Conservation (phyloP, 257 asterid species). For the Ajuga chamaepitys region DNA sequence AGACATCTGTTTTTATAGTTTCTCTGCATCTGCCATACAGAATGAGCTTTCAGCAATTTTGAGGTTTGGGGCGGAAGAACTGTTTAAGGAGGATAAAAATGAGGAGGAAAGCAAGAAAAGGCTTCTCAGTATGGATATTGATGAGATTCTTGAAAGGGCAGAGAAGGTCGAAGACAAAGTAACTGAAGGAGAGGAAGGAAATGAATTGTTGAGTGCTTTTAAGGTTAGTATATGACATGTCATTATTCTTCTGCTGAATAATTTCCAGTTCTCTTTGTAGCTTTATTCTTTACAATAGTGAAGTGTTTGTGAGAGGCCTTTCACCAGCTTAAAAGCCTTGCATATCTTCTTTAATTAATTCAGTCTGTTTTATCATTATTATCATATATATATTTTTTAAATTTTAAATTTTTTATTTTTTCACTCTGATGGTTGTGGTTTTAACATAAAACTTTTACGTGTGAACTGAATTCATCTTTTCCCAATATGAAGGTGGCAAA, state of each 20-base stretch:
- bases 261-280: not conserved
- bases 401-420: no score
- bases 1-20: not conserved
- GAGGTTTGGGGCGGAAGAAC: constrained; percentile 99
- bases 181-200: constrained; percentile 65
- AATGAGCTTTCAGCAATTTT: constrained; percentile 97
- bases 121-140: constrained; percentile 92
- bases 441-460: no score
- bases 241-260: constrained; percentile 8
- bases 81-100: constrained; percentile 85
- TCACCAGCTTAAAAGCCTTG: not conserved
- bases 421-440: constrained; percentile 8
- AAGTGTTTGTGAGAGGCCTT: not conserved
- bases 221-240: constrained; percentile 64
- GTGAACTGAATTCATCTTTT: constrained; percentile 13
- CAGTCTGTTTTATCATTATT: not conserved
- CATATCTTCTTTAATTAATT: not conserved
- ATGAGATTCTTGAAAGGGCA: constrained; percentile 98
- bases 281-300: not conserved
- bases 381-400: no score
- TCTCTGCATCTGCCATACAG: constrained; percentile 34
- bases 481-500: constrained; percentile 72
- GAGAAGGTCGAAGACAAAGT: constrained; percentile 94
- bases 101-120: constrained; percentile 94
- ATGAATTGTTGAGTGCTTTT: constrained; percentile 82